Conservation (phyloP, 1,284 basidiomycete genomes). For the Hypsizygus ulmarius region DNA sequence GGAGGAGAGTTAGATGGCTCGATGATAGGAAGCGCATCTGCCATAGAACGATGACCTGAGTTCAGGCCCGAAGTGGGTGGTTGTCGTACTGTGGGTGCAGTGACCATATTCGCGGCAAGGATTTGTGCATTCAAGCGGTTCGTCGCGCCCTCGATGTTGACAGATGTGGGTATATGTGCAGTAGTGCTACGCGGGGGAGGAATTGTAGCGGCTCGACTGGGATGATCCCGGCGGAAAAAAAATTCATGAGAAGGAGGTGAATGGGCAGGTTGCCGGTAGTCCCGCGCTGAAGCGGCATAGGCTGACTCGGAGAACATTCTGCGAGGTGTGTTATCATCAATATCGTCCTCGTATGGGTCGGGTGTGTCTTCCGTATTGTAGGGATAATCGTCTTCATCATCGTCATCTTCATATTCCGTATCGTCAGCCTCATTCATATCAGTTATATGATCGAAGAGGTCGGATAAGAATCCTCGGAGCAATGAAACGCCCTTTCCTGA, state of each 20-base stretch:
- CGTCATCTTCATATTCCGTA: conserved; percentile 72
- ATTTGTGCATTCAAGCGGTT: conserved; percentile 33
- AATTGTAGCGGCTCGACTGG: conserved; percentile 28
- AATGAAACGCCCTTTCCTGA: conserved; percentile 89
- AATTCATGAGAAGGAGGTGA: conserved; percentile 31
- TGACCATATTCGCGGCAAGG: conserved; percentile 25
- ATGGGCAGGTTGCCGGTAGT: conserved; percentile 18
- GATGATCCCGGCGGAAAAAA: conserved; percentile 30
- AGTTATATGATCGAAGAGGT: conserved; percentile 68
- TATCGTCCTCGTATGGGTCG: conserved; percentile 40
- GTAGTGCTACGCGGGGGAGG: conserved; percentile 17
- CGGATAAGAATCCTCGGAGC: conserved; percentile 76
- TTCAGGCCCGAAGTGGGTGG: conserved; percentile 22
- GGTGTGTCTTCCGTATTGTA: conserved; percentile 52
- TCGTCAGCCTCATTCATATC: conserved; percentile 70
- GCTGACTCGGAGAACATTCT: conserved; percentile 27
- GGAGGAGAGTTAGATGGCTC: conserved; percentile 59
- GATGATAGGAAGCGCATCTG: conserved; percentile 57
- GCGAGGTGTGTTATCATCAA: conserved; percentile 30
- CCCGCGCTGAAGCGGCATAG: conserved; percentile 27
- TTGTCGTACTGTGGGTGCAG: conserved; percentile 32
- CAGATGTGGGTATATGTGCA: conserved; percentile 24
- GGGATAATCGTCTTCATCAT: conserved; percentile 54
- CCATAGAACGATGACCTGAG: conserved; percentile 38
- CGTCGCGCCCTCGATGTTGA: conserved; percentile 30